Base-by-base conservation (phyloP, 2,329 filamentous ascomycete genomes). In the Fusarium odoratissimum region DNA sequence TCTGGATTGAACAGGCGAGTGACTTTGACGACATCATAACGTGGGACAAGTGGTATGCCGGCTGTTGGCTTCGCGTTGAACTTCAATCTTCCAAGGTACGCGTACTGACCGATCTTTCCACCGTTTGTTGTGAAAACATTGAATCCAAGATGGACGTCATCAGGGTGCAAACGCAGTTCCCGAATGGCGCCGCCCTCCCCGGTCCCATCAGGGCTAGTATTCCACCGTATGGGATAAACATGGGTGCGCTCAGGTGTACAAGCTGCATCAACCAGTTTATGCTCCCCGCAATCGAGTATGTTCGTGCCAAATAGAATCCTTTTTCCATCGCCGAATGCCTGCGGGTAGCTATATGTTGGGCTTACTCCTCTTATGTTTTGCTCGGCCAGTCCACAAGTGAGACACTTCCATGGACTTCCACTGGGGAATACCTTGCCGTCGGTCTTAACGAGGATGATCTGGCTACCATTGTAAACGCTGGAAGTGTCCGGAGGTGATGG, bases 151-250 rank as follows among this genome's bases (percentile, higher is more conserved):
- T 86, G 85, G 0, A 78, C 71, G n/a, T 84, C 75, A 35, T 86
- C 84, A 0, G 85, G 84, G 63, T 86, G 84, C 8, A 86, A 55
- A 13, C 84, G 84, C 23, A 86, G 68, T 67, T 86, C 85, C 3
- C 85, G 82, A 3, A 83, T 76, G 2, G 38, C 48, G 0, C 81
- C 82, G 10, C 82, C 80, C 4, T 76, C 45, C 6, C 79, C 82
- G 35, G 38, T 41, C 10, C 60, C 70, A 4, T 84, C 78, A 2
- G 74, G 61, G 1, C 74, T 74, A 5, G 62, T 76, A 23, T 69
- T 60, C 67, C 60, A 65, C 8, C 60, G 40, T 9, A 69, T 31
- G 9, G 67, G 65, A 37, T 71, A 57, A 3, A 65, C 28, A 16
- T 23, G 21, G 5, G 45, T 52, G 4, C 16, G 40, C 8, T 65